Percentiles rank a stretch among this genome's conserved stretches.
Evolutionary conservation across 1,284 basidiomycete genomes (phyloP).

Genomic region (Microbotryum lychnidis-dioicae): DNA sequence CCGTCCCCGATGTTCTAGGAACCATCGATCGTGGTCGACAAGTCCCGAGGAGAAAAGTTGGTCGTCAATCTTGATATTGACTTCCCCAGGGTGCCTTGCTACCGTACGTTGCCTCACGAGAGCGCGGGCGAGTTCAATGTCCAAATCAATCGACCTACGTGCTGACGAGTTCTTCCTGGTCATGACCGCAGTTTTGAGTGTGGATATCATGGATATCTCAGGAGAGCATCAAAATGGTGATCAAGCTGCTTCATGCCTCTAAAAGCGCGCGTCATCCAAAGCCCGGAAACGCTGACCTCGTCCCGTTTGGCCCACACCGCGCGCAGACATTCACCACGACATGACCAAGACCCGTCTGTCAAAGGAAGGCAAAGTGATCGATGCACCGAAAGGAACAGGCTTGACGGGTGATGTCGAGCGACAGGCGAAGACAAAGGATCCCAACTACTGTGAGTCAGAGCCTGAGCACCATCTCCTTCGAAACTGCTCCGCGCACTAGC

Average conservation of each 20-base stretch:
- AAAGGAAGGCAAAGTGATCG: conserved; percentile 53
- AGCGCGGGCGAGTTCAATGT: too few species aligned
- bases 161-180: background rate
- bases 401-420: conserved; percentile 78
- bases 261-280: background rate
- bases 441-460: conserved; percentile 47
- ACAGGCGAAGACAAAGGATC: conserved; percentile 53
- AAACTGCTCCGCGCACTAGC: background rate
- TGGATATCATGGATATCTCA: conserved; percentile 97
- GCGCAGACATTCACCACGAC: conserved; percentile 71
- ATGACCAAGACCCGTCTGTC: conserved; percentile 74
- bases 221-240: conserved; percentile 73
- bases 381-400: conserved; percentile 47
- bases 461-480: background rate
- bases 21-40: conserved; percentile 85
- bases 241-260: background rate
- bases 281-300: background rate
- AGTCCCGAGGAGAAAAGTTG: conserved; percentile 86
- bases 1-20: conserved; percentile 43
- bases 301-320: too few species aligned
- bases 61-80: conserved; percentile 87
- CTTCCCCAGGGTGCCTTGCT: conserved; percentile 96
- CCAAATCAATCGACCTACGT: background rate
- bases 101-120: conserved; percentile 54
- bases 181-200: conserved; percentile 64